Base-by-base conservation (phyloP, 495 filamentous ascomycete species). In the Podospora appendiculata region DNA sequence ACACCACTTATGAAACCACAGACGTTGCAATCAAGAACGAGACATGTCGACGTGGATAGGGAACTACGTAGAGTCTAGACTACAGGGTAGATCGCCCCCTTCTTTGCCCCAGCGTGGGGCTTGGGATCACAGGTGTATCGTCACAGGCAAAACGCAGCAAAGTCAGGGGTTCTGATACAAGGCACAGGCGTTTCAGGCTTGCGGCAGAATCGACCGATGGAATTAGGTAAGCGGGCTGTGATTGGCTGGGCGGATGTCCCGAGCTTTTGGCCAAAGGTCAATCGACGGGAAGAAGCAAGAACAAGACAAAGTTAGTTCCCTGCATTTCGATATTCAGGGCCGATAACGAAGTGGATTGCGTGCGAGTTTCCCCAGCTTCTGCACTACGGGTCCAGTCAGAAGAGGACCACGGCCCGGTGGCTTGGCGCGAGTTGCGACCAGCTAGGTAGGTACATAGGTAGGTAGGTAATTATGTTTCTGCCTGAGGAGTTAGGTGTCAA, bases 151-250 rank as follows among this genome's bases (percentile, higher is more conserved):
- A 19, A n/a, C n/a, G n/a, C n/a, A n/a, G 10, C 10, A 8, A 10
- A 16, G 41, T 43, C 41, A 50, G 51, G 50, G 25, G 43, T n/a
- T 8, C 11, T 42, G 47, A 53, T 11, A 47, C 46, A 32, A 33
- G 33, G 6, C 58, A 60, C 54, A 40, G 46, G 51, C 57, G 69
- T 70, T 74, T 72, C 71, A 71, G 64, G 56, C 39, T 53, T 69
- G 68, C 60, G 58, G 55, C 68, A 70, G 67, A 67, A 60, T 69
- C 57, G 66, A 61, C 57, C 51, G 60, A 62, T 66, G 53, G n/a
- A 32, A 13, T 58, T 57, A 57, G 34, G 35, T 58, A 59, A 56
- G 49, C 54, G 17, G 16, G 17, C 9, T n/a, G 39, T 56, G 48
- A 61, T 64, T 64, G 61, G 58, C 41, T 39, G 19, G 42, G 17